phyloP scores from a whole-genome alignment of 306 rosid species.

The Ormosia semicastrata region DNA sequence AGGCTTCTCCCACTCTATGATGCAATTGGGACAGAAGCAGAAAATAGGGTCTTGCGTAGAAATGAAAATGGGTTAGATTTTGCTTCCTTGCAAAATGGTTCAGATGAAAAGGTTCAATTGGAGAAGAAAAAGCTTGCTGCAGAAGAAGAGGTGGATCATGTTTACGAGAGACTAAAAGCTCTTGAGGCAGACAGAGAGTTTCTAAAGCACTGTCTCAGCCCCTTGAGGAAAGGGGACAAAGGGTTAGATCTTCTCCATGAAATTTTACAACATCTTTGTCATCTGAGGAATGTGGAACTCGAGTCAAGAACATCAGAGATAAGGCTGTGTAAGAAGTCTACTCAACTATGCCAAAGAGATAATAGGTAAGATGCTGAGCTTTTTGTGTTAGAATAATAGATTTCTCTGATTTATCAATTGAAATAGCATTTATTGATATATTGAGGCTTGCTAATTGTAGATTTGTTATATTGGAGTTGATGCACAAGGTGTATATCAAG shows the following conservation, averaged over 20 bases:
- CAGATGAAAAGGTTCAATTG: conserved; percentile 35
- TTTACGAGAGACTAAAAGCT: conserved; percentile 83
- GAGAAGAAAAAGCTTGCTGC: conserved; percentile 45
- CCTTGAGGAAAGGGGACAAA: conserved; percentile 91
- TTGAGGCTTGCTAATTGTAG: conserved; percentile 36
- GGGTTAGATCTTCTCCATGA: conserved; percentile 85
- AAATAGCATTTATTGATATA: neutral
- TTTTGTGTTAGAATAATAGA: neutral
- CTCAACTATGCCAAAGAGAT: conserved; percentile 19
- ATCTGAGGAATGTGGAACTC: conserved; percentile 79
- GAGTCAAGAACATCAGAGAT: conserved; percentile 57
- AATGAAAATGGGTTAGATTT: conserved; percentile 46
- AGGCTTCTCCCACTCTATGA: conserved; percentile 67
- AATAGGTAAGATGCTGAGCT: conserved; percentile 40
- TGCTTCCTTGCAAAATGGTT: conserved; percentile 27
- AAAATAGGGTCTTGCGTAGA: conserved; percentile 55
- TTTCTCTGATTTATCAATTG: neutral
- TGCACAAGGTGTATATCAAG: conserved; percentile 31
- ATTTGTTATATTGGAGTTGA: conserved; percentile 32
- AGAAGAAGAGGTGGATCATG: conserved; percentile 66
- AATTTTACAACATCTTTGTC: conserved; percentile 92
- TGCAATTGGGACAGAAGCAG: conserved; percentile 54
- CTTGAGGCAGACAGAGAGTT: conserved; percentile 93
- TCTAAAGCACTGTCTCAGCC: conserved; percentile 82
- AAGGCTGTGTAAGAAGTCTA: conserved; percentile 34